Base-by-base conservation (phyloP, 2,329 filamentous ascomycete species). In the Dryadomyces quercus-mongolicae region DNA sequence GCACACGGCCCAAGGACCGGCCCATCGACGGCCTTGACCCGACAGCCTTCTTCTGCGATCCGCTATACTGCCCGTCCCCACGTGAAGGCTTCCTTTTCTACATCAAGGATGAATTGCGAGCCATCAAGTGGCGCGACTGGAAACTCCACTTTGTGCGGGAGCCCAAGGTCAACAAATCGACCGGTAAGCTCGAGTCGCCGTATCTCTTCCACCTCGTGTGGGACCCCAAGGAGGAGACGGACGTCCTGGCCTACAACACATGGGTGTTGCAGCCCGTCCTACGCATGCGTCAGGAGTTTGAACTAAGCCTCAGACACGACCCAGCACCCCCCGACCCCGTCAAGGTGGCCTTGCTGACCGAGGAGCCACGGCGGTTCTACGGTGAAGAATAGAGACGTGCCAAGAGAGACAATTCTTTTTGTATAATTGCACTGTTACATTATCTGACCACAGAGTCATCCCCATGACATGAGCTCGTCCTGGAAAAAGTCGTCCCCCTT, bases 121-220 rank as follows among this genome's bases (percentile, higher is more conserved):
- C 65, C 1, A 61, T 68, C 12, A 68, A 67, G 40, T 68, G 66
- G 66, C 60, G 56, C 20, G 64, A 68, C 43, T 68, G 65, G 66
- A 68, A 68, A 44, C 58, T 68, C 1, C 66, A 68, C 38, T 21
- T 65, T 0, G 58, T 67, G 1, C 68, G 65, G 65, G 66, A 67
- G 52, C 66, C 66, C 5, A 63, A 65, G 34, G 66, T 68, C 2
- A 68, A 68, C 38, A 57, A 67, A 51, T 66, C 62, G 0, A 60
- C 57, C 0, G 66, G 65, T 0, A 59, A 57, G n/a, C 60, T 68
- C 0, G 66, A 68, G 51, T 62, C 60, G 8, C 66, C 66, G 0
- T 68, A 66, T 31, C 40, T 67, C 1, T 68, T 67, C 54, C 67
- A 68, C 25, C 53, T 60, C 0, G 55, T 64, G 5, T 54, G 65